Evolutionary conservation across 2,329 filamentous ascomycete genomes (phyloP).

Genomic region (Madurella fahalii): DNA sequence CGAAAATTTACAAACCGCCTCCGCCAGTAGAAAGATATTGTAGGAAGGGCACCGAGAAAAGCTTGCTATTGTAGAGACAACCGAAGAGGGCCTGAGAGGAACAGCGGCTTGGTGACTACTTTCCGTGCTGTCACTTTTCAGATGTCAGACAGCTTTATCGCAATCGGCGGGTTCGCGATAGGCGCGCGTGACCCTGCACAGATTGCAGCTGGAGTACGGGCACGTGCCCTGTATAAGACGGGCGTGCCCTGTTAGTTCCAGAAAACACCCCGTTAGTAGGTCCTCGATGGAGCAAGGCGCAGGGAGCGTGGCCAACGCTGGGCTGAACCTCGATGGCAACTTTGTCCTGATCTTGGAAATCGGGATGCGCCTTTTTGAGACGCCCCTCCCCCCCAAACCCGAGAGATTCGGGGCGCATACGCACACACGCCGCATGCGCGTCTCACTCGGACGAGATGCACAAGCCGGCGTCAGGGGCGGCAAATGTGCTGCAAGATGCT

Average conservation of each 20-base stretch:
- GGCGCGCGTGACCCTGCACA: constrained; percentile 28
- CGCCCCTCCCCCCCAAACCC: neutral
- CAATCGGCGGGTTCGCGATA: constrained; percentile 22
- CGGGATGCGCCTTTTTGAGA: neutral
- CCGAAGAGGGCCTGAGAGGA: neutral
- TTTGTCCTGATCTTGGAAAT: neutral
- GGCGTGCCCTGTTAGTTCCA: neutral
- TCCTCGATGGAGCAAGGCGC: neutral
- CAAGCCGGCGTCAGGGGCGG: constrained; percentile 6
- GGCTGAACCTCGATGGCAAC: neutral
- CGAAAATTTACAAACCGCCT: neutral
- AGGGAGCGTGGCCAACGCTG: too few species aligned
- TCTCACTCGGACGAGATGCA: neutral
- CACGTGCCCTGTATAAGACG: constrained; percentile 11
- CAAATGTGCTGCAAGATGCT: constrained; percentile 10
- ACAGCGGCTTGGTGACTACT: constrained; percentile 3
- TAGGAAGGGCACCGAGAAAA: neutral
- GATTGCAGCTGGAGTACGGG: constrained; percentile 17
- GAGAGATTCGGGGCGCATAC: neutral
- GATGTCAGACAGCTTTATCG: constrained; percentile 21
- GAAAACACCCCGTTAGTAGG: neutral
- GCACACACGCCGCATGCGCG: neutral
- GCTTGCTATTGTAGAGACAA: neutral
- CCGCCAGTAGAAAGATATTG: neutral
- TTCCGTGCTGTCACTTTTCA: constrained; percentile 13